phyloP scores from a whole-genome alignment of 331 rosid genomes.

The Pyrus hybrid region DNA sequence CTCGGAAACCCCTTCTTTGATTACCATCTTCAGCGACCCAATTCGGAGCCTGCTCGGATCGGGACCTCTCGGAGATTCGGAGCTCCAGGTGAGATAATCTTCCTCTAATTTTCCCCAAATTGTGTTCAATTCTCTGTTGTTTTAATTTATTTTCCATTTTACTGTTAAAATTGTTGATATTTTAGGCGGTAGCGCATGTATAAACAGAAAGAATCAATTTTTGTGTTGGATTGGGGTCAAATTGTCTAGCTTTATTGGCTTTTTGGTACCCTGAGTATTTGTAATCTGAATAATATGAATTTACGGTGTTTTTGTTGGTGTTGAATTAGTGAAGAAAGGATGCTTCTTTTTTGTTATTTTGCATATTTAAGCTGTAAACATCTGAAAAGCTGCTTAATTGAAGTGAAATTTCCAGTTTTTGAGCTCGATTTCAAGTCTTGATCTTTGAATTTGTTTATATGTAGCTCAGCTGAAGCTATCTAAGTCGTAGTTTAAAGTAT shows the following conservation, averaged over 20 bases:
- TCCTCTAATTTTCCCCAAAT: not conserved
- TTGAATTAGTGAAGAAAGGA: not conserved
- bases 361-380: not conserved
- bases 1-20: not conserved
- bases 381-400: not conserved
- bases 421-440: not conserved
- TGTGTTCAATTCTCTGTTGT: not conserved
- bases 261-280: not conserved
- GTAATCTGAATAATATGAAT: not conserved
- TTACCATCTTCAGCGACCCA: not conserved
- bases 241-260: not conserved
- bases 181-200: not conserved
- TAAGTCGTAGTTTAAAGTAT: not conserved
- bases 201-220: slow-evolving; percentile 9
- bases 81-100: slow-evolving; percentile 17
- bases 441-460: not conserved
- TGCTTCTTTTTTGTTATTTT: not conserved
- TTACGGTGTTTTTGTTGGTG: not conserved
- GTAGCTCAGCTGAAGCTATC: not conserved
- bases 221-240: slow-evolving; percentile 1
- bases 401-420: not conserved
- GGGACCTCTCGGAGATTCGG: not conserved
- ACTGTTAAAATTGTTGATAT: not conserved
- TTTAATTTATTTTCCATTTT: not conserved
- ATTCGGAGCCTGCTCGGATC: slow-evolving; percentile 1